Conservation (phyloP, 176 grass and related monocot species). For the Oryza meyeriana region DNA sequence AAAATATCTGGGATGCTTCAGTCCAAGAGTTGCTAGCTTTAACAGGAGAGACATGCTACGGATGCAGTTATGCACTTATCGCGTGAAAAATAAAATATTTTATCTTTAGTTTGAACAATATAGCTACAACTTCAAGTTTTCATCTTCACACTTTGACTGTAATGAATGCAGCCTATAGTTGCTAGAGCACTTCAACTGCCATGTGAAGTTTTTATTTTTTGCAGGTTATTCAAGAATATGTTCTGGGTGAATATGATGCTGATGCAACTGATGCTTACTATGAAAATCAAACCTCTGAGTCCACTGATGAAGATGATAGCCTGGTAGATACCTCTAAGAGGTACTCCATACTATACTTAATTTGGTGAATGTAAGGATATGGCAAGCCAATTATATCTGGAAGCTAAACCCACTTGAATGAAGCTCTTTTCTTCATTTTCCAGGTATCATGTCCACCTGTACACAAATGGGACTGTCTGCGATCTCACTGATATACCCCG, state of each 20-base stretch:
- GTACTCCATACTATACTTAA: conserved; percentile 16
- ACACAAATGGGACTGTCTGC: conserved; percentile 81
- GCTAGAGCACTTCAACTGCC: neutral
- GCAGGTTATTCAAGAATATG: conserved; percentile 91
- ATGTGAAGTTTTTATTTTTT: neutral
- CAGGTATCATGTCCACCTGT: conserved; percentile 93
- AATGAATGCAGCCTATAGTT: neutral
- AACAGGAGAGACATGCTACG: conserved; percentile 1
- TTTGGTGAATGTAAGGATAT: neutral
- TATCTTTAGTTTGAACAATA: neutral
- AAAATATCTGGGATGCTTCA: neutral
- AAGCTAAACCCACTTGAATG: neutral
- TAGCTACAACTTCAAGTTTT: neutral
- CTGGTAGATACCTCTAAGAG: conserved; percentile 79
- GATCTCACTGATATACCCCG: conserved; percentile 78
- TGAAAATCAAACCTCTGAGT: conserved; percentile 59
- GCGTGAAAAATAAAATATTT: neutral
- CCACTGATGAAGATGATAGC: conserved; percentile 39
- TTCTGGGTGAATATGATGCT: conserved; percentile 74
- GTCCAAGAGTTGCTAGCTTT: conserved; percentile 25
- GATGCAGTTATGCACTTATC: neutral
- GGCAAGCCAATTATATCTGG: neutral
- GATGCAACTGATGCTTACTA: conserved; percentile 67
- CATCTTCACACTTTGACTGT: neutral
- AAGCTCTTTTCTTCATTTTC: conserved; percentile 9